These are phyloP conservation scores for Vigna hirtella DNA, from an alignment of 306 rosid species.

Conservation along the genomic window DNA sequence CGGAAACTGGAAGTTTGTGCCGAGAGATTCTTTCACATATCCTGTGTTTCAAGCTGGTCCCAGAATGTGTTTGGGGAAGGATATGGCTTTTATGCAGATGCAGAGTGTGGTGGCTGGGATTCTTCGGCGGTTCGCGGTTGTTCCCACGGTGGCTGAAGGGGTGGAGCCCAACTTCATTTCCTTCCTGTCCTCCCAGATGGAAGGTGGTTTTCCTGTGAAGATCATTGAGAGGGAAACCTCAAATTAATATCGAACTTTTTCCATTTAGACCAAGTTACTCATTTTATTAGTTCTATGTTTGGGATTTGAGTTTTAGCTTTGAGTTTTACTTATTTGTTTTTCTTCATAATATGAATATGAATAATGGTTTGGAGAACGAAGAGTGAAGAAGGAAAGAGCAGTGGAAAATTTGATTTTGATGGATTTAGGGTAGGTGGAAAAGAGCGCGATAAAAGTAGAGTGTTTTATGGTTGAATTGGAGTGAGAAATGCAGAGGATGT, in stretches of 20 bases:
- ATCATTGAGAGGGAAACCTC: neutral
- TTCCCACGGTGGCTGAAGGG: conserved; percentile 48
- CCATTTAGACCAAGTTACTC: neutral
- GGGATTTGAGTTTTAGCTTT: no score
- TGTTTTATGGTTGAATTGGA: no score
- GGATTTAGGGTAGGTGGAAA: no score
- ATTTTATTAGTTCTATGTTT: no score
- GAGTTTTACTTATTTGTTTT: no score
- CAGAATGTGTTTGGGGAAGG: conserved; percentile 79
- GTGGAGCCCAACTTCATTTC: conserved; percentile 52
- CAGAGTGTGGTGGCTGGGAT: conserved; percentile 67
- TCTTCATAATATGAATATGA: no score
- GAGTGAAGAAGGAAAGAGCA: no score
- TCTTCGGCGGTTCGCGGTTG: conserved; percentile 62
- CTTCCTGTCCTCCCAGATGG: conserved; percentile 60
- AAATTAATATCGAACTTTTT: neutral
- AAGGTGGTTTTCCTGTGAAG: conserved; percentile 54
- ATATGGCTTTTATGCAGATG: conserved; percentile 94
- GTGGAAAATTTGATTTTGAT: no score
- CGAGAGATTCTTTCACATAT: conserved; percentile 55
- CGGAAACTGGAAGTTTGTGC: conserved; percentile 60
- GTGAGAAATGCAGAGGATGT: no score
- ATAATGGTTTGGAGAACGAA: no score
- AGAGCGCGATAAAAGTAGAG: no score
- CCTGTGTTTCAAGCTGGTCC: conserved; percentile 92